These are phyloP conservation scores for Corylus americana DNA, from an alignment of 306 rosid species.

Conservation along the genomic window DNA sequence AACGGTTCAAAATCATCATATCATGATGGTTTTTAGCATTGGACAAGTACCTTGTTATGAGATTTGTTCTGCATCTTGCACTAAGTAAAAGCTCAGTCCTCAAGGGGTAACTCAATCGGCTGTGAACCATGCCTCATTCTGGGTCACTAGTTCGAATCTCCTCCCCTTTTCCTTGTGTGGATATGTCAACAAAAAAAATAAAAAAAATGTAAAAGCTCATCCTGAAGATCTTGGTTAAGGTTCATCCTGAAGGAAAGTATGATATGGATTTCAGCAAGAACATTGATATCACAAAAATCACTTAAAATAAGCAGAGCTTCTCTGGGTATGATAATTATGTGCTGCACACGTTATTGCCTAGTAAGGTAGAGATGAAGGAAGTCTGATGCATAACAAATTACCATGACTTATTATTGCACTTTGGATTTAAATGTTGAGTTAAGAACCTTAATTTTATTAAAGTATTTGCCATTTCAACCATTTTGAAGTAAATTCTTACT, in stretches of 20 bases:
- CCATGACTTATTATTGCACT: not conserved
- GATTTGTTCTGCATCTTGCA: not conserved
- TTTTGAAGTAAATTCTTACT: not conserved
- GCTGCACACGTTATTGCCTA: slow-evolving; percentile 81
- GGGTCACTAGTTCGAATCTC: too few species aligned
- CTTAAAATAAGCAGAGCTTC: slow-evolving; percentile 91
- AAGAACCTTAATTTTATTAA: not conserved
- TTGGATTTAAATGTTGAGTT: not conserved
- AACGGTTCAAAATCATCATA: not conserved
- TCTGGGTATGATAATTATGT: slow-evolving; percentile 82
- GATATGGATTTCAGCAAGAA: slow-evolving; percentile 84
- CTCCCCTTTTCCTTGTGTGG: too few species aligned
- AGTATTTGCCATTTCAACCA: not conserved
- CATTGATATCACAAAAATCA: slow-evolving; percentile 82
- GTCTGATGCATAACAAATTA: slow-evolving; percentile 25
- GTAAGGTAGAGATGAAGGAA: slow-evolving; percentile 95
- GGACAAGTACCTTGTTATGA: not conserved
- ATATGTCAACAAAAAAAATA: too few species aligned
- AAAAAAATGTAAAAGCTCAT: not conserved
- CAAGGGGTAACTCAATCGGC: too few species aligned
- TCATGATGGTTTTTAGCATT: not conserved
- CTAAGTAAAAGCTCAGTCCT: not conserved
- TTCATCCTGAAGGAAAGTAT: slow-evolving; percentile 60
- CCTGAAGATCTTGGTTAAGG: not conserved
- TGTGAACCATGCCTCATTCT: too few species aligned